Percentiles rank a stretch among this genome's conserved stretches.
These are phyloP conservation scores for Clavispora santaluciae DNA, from an alignment of 805 yeast species.

Conservation along the genomic window DNA sequence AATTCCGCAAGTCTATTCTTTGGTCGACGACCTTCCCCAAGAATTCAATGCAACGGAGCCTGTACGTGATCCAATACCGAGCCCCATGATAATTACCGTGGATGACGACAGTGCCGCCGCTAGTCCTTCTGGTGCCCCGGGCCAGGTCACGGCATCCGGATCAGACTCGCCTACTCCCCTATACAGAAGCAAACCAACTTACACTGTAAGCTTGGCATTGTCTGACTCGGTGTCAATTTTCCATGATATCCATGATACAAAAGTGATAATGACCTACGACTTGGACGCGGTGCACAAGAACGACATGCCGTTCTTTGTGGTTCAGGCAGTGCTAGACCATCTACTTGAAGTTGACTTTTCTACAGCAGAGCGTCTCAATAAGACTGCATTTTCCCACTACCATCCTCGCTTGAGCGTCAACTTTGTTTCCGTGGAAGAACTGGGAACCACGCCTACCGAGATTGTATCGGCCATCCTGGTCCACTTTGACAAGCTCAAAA, in stretches of 20 bases:
- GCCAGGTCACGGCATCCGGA: too few species aligned
- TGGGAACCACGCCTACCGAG: slow-evolving; percentile 6
- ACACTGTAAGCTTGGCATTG: slow-evolving; percentile 33
- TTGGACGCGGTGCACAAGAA: slow-evolving; percentile 46
- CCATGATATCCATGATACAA: slow-evolving; percentile 36
- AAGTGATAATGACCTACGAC: slow-evolving; percentile 33
- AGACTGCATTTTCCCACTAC: slow-evolving; percentile 1
- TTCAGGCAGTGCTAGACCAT: slow-evolving; percentile 39
- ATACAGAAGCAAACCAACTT: not conserved
- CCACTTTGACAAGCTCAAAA: slow-evolving; percentile 4
- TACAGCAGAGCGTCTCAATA: not conserved
- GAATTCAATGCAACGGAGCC: slow-evolving; percentile 1
- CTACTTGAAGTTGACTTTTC: slow-evolving; percentile 12
- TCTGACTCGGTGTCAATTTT: slow-evolving; percentile 42
- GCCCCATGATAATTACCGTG: not conserved
- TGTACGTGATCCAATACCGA: not conserved
- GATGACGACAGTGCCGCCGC: not conserved
- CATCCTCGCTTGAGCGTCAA: slow-evolving; percentile 5
- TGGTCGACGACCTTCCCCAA: slow-evolving; percentile 11
- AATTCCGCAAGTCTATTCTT: slow-evolving; percentile 8
- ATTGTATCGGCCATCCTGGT: slow-evolving; percentile 3
- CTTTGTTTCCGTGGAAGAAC: slow-evolving; percentile 16
- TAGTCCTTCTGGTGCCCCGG: too few species aligned
- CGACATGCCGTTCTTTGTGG: slow-evolving; percentile 57
- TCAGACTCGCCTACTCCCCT: not conserved